These are phyloP conservation scores for Lactarius psammicola DNA, from an alignment of 768 basidiomycete genomes.

Conservation along the genomic window DNA sequence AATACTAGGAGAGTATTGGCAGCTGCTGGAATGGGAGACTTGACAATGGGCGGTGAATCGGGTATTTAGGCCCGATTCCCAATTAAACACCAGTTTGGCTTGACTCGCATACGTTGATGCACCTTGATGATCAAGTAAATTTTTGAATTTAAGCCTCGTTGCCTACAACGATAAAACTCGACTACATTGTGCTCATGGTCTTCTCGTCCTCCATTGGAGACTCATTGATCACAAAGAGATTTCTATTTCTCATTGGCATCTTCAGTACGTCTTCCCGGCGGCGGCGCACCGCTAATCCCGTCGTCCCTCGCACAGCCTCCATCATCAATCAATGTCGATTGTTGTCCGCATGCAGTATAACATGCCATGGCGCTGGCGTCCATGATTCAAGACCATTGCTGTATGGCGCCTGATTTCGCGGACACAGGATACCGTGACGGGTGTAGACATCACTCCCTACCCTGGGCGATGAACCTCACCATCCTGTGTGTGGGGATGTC, in stretches of 20 bases:
- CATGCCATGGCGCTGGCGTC: background rate
- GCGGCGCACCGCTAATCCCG: background rate
- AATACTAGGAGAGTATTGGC: background rate
- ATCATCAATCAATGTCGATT: conserved; percentile 8
- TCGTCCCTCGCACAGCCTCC: conserved; percentile 7
- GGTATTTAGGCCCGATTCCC: background rate
- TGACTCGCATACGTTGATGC: too few relatives aligned
- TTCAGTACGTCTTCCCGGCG: background rate
- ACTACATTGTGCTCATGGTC: background rate
- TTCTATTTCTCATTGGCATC: background rate
- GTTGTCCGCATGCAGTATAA: background rate
- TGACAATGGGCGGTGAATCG: background rate
- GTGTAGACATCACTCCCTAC: background rate
- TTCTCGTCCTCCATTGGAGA: background rate
- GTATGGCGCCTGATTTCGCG: background rate
- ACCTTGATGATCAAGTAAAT: too few relatives aligned
- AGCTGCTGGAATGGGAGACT: background rate
- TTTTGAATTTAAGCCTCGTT: too few relatives aligned
- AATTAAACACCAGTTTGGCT: too few relatives aligned
- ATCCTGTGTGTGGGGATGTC: background rate
- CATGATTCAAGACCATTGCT: background rate
- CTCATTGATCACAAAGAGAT: background rate
- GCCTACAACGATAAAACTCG: too few relatives aligned
- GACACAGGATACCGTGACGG: background rate
- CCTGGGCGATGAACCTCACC: too few relatives aligned